Conservation (phyloP, 306 rosid species). For the Begonia loranthoides region DNA sequence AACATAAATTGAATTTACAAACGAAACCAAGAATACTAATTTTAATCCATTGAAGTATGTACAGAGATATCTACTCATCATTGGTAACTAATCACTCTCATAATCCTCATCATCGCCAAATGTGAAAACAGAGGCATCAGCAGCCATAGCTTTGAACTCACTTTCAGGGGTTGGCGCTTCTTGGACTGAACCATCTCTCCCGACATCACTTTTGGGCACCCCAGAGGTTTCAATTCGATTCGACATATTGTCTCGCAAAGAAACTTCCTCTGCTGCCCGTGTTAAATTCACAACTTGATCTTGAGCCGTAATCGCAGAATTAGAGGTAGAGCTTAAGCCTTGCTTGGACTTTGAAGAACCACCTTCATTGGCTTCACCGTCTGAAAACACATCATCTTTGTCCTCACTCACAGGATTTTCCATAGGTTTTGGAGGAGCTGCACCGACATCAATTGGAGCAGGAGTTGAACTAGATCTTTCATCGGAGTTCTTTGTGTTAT, state of each 20-base stretch:
- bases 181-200: slow-evolving; percentile 20
- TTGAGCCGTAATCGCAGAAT: slow-evolving; percentile 27
- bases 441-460: slow-evolving; percentile 24
- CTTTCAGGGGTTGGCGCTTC: slow-evolving; percentile 52
- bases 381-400: slow-evolving; percentile 87
- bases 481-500: slow-evolving; percentile 33
- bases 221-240: slow-evolving; percentile 13
- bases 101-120: slow-evolving; percentile 96
- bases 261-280: slow-evolving; percentile 46
- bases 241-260: slow-evolving; percentile 38
- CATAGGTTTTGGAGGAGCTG: slow-evolving; percentile 19
- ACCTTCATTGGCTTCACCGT: slow-evolving; percentile 59
- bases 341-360: slow-evolving; percentile 49
- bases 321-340: slow-evolving; percentile 28
- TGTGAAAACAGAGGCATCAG: slow-evolving; percentile 93
- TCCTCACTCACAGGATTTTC: slow-evolving; percentile 29
- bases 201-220: slow-evolving; percentile 35
- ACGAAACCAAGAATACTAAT: slow-evolving; percentile 8
- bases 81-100: slow-evolving; percentile 26
- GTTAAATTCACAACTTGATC: slow-evolving; percentile 41
- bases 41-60: slow-evolving; percentile 22
- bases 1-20: slow-evolving; percentile 14
- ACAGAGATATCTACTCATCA: slow-evolving; percentile 55
- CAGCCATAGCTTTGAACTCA: slow-evolving; percentile 98
- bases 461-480: slow-evolving; percentile 52